phyloP scores from a whole-genome alignment of 1,284 basidiomycete species.

The Tilletia setariae region DNA sequence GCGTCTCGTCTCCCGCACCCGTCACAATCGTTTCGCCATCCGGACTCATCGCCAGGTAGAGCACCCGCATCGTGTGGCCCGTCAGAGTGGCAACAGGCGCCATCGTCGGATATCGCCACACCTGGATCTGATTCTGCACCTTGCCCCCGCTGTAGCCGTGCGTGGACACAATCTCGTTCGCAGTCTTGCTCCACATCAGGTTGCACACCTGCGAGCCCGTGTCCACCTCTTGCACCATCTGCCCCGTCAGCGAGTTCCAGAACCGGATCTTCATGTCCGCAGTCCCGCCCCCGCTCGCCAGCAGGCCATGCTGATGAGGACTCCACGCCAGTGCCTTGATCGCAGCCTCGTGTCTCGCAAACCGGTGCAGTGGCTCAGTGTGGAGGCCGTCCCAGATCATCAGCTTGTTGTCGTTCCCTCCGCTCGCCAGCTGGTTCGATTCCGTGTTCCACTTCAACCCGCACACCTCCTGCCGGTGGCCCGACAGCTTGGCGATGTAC shows the following conservation, averaged over 20 bases:
- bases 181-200: conserved; percentile 86
- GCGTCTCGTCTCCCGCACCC: conserved; percentile 93
- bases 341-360: conserved; percentile 92
- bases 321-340: conserved; percentile 98
- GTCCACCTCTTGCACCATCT: conserved; percentile 62
- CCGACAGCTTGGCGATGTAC: conserved; percentile 73
- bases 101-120: conserved; percentile 88
- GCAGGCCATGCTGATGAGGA: conserved; percentile 83
- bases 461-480: conserved; percentile 93
- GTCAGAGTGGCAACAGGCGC: conserved; percentile 76
- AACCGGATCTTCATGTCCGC: conserved; percentile 94
- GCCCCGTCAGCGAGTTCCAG: conserved; percentile 89
- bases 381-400: conserved; percentile 80
- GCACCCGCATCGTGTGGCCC: conserved; percentile 80
- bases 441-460: conserved; percentile 87
- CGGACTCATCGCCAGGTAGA: conserved; percentile 94
- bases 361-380: conserved; percentile 75
- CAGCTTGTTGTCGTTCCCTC: conserved; percentile 97
- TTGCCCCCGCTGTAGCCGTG: conserved; percentile 93
- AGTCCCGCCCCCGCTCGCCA: conserved; percentile 96
- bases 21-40: conserved; percentile 97
- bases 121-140: conserved; percentile 94
- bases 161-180: conserved; percentile 94
- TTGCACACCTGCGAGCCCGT: conserved; percentile 73
- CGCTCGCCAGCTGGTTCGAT: conserved; percentile 77